A percentile compares a stretch with the other conserved stretches of the same genome.
Conservation (phyloP, 352 stramenopile species). For the Aphanomyces euteiches region DNA sequence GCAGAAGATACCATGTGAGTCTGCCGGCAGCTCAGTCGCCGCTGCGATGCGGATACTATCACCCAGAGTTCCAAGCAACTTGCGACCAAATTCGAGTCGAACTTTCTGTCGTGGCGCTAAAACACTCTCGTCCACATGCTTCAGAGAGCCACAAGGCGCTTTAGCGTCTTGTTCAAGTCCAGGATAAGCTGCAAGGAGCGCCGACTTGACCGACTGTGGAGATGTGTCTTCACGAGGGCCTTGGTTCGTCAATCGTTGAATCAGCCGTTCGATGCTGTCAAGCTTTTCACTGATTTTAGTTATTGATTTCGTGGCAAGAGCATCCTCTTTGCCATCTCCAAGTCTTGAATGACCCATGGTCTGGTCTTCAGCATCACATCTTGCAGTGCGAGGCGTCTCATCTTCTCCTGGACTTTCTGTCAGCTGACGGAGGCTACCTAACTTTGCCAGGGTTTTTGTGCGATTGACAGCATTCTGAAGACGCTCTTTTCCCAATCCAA, state of each 20-base stretch:
- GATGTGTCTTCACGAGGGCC: not conserved
- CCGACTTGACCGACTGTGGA: not conserved
- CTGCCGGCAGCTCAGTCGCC: not conserved
- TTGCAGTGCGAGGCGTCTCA: no score
- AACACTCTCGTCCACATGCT: not conserved
- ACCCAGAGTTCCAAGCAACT: not conserved
- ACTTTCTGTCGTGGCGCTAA: not conserved
- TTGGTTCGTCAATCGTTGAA: conserved; percentile 13
- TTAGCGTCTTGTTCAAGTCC: conserved; percentile 19
- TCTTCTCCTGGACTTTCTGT: no score
- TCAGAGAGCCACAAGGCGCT: not conserved
- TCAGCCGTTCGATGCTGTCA: conserved; percentile 23
- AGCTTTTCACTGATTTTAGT: conserved; percentile 15
- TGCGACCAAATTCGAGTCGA: conserved; percentile 13
- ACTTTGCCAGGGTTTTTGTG: conserved; percentile 4
- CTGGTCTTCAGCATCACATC: no score
- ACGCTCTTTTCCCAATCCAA: conserved; percentile 26
- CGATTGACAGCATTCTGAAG: conserved; percentile 5
- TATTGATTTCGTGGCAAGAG: not conserved
- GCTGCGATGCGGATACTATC: not conserved
- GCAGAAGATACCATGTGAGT: not conserved
- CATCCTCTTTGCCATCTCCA: no score
- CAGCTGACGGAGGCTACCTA: not conserved
- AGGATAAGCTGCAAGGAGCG: conserved; percentile 5
- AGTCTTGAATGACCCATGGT: no score